Percentiles rank a stretch among this genome's conserved stretches.
Conservation (phyloP, 176 grass and related monocot species). For the Rhynchospora breviuscula region DNA sequence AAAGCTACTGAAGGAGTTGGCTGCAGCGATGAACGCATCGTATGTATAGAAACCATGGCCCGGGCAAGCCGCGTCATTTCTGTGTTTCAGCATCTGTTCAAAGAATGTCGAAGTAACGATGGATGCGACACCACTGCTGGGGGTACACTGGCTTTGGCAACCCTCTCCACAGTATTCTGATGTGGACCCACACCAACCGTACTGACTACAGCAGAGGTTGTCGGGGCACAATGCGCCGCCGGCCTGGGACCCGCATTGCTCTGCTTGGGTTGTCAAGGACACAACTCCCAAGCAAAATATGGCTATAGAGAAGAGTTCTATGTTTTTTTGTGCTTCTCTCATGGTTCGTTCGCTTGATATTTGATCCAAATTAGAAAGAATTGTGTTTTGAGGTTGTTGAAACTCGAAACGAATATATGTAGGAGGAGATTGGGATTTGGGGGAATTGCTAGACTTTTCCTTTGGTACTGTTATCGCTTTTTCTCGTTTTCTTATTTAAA, state of each 20-base stretch:
- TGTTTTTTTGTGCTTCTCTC: background rate
- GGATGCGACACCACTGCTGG: constrained; percentile 20
- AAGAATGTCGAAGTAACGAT: constrained; percentile 31
- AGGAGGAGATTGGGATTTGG: too few species aligned
- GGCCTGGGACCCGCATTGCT: constrained; percentile 13
- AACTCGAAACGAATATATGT: background rate
- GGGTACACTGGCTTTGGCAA: too few species aligned
- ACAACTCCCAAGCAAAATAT: background rate
- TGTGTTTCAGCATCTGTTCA: constrained; percentile 40
- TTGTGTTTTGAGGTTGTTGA: background rate
- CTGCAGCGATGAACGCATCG: constrained; percentile 41
- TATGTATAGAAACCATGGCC: constrained; percentile 47
- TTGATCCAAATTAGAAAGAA: background rate
- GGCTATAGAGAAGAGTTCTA: background rate
- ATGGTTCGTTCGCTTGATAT: background rate
- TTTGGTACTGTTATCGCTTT: too few species aligned
- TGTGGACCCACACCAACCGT: constrained; percentile 26
- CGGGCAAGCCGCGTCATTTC: constrained; percentile 26
- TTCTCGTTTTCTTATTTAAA: too few species aligned
- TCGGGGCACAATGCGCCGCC: background rate
- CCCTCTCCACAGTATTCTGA: too few species aligned
- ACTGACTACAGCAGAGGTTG: constrained; percentile 36
- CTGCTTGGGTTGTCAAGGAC: background rate
- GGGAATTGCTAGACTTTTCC: too few species aligned
- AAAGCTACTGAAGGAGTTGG: constrained; percentile 25